Evolutionary conservation across 805 yeast genomes (phyloP), one percentile per base, ranked within the genome.

Genomic region (Zygotorulaspora florentina): DNA sequence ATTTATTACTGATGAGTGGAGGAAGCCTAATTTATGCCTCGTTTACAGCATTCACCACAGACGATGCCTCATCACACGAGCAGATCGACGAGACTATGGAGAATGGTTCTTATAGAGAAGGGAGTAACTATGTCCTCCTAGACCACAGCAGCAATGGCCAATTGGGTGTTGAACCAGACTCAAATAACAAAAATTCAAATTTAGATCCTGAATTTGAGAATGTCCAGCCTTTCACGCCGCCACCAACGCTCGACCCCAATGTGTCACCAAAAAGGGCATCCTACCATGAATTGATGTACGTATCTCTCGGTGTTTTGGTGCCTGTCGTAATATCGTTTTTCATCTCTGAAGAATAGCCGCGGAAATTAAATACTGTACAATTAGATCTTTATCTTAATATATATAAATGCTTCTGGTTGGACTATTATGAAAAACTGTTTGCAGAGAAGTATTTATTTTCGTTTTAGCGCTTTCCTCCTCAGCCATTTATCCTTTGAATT

Each of bases 1-100:
- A 59, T 26, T 43, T 66, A 35, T 43, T 66, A 23, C 46, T 63
- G 3, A 59, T 62, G 56, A 62, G 67, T 41, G 70, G 68, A 38
- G 69, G 70, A 2, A 62, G 67, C 42, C 51, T 66, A 25, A 42
- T 66, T 8, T 66, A 65, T 48, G 70, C 69, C 8, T 57, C 67
- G 1, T 62, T 64, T 33, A 56, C 65, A 2, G 66, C 69, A 5
- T 56, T 65, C 35, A 51, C 57, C 1, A 57, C 54, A 27, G 56
- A 50, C 34, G 59, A 54, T 29, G 41, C 46, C 7, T 55, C 51
- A 35, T 42, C 45, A 34, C 47, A 51, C 33, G 35, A 11, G 15
- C 44, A 41, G 11, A 8, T 40, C 8, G 41, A 35, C n/a, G 44
- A 40, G 8, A 40, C 17, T 12, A 41, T 31, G 17, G 43, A 45